A percentile compares a stretch with the other conserved stretches of the same genome.
These are phyloP conservation scores for Annona cherimola DNA, from an alignment of 164 flowering plant species.

Conservation along the genomic window DNA sequence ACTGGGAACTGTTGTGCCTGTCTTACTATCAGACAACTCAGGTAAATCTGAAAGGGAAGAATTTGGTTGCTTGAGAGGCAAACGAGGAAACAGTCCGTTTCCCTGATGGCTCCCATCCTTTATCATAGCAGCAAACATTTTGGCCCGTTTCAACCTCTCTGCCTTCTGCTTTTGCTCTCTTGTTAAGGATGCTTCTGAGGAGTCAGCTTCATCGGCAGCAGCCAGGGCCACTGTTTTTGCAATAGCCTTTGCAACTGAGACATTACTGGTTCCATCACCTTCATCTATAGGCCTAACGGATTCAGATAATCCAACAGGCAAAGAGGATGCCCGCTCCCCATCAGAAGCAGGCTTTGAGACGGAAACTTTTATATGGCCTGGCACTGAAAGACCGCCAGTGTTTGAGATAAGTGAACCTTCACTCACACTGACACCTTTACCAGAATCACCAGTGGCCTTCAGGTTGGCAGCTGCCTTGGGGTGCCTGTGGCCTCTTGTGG, in stretches of 20 bases:
- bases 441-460: slow-evolving; percentile 30
- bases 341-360: slow-evolving; percentile 21
- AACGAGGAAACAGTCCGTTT: slow-evolving; percentile 28
- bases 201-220: slow-evolving; percentile 64
- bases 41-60: slow-evolving; percentile 31
- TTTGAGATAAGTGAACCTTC: slow-evolving; percentile 32
- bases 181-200: slow-evolving; percentile 63
- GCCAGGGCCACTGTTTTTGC: slow-evolving; percentile 55
- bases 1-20: neutral
- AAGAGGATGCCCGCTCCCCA: slow-evolving; percentile 22
- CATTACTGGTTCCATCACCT: slow-evolving; percentile 8
- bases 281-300: slow-evolving; percentile 2
- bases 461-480: slow-evolving; percentile 40
- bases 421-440: slow-evolving; percentile 21
- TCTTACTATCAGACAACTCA: slow-evolving; percentile 14
- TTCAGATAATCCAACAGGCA: slow-evolving; percentile 19
- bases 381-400: slow-evolving; percentile 18
- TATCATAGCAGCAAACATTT: slow-evolving; percentile 83
- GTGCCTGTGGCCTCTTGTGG: slow-evolving; percentile 64
- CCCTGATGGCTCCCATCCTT: slow-evolving; percentile 45
- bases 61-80: slow-evolving; percentile 46
- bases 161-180: slow-evolving; percentile 79
- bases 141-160: slow-evolving; percentile 88
- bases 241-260: slow-evolving; percentile 36
- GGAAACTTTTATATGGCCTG: slow-evolving; percentile 22